Evolutionary conservation across 1,139 yeast species (phyloP), one percentile per base, ranked within the genome.

Genomic region (Saccharomyces uvarum): DNA sequence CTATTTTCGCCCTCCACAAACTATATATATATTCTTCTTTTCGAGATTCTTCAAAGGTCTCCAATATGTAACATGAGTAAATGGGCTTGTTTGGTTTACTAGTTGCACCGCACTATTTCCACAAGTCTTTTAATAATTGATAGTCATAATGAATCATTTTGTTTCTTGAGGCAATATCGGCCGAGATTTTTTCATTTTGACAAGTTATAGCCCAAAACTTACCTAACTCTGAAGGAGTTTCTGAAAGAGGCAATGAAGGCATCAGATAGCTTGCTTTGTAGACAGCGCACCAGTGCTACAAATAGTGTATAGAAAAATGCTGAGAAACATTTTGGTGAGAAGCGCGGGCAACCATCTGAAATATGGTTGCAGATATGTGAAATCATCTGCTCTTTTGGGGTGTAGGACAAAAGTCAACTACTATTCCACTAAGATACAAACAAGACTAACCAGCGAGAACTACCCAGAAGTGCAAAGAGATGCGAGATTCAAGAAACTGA

Each of bases 391-490:
- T n/a, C 29, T 46, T 13, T 26, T 27, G 8, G 48, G 16, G 21
- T 8, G 19, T 46, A 27, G n/a, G n/a, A 32, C 14, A 16, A 38
- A 19, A 38, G 26, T 38, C n/a, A 38, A 38, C 32, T 29, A 29
- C 7, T 51, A 51, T 27, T 46, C 53, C 13, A 32, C 49, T n/a
- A 51, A 51, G 9, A 11, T 51, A 19, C 44, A 50, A 27, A 47
- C 51, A 4, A 48, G 32, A 21, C 33, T 84, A 32, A 86, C 93
- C 0, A 77, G 84, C 2, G 88, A 83, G 48, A 75, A 84, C 1
- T 85, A 86, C 63, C 79, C 86, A 38, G 71, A 75, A 50, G 78
- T 84, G 19, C 63, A 74, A 53, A 74, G 89, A 59, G 74, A 77
- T 59, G 63, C 73, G 2, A 66, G 65, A 19, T 83, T 65, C 69